Conservation (phyloP, 1,139 yeast genomes). For the Hemisphaericaspora lyxosophila region DNA sequence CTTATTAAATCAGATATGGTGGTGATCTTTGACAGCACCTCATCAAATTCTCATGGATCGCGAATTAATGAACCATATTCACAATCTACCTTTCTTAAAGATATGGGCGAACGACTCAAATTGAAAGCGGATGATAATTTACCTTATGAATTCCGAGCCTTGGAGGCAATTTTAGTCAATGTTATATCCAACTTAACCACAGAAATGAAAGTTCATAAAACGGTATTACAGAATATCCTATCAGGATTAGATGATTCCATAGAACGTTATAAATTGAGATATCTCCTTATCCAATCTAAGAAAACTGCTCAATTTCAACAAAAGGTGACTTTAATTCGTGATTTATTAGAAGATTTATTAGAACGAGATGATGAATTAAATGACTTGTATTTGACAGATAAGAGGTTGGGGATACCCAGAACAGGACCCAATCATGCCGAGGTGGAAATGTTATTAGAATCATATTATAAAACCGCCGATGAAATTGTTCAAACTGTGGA, state of each 20-base stretch:
- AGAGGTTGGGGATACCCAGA: constrained; percentile 22
- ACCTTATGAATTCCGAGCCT: constrained; percentile 46
- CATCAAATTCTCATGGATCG: not conserved
- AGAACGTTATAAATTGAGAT: constrained; percentile 39
- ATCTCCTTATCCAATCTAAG: constrained; percentile 43
- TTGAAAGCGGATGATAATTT: constrained; percentile 22
- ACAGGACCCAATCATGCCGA: constrained; percentile 41
- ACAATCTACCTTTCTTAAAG: constrained; percentile 35
- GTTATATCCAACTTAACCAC: constrained; percentile 39
- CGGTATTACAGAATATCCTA: constrained; percentile 38
- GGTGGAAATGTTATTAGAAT: constrained; percentile 43
- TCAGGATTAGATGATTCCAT: constrained; percentile 41
- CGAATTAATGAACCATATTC: constrained; percentile 32
- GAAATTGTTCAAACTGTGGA: constrained; percentile 49
- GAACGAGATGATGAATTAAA: constrained; percentile 45
- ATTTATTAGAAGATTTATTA: constrained; percentile 39
- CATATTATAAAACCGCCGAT: constrained; percentile 44
- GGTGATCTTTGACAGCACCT: constrained; percentile 34
- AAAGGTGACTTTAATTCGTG: constrained; percentile 40
- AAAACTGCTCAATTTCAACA: constrained; percentile 47
- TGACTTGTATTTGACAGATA: constrained; percentile 38
- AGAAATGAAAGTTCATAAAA: constrained; percentile 45
- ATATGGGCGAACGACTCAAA: constrained; percentile 29
- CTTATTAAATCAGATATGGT: constrained; percentile 41
- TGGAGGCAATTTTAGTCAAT: constrained; percentile 43